A percentile compares a stretch with the other conserved stretches of the same genome.
phyloP scores from a whole-genome alignment of 306 rosid genomes.

The Fragaria ananassa region DNA sequence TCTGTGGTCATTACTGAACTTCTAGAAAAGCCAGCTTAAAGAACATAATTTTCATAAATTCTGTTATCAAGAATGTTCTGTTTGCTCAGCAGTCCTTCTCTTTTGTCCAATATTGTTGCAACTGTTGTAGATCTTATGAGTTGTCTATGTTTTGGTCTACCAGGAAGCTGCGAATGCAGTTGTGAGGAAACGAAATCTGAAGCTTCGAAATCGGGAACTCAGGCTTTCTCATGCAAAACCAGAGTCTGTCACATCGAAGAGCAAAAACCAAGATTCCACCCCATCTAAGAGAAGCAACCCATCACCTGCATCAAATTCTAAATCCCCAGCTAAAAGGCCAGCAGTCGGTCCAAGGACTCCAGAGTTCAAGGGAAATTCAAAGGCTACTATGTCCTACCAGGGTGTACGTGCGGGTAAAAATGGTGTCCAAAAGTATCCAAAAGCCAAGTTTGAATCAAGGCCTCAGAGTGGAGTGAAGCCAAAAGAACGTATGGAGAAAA shows the following conservation, averaged over 20 bases:
- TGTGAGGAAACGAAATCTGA: conserved; percentile 52
- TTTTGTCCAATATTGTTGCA: background rate
- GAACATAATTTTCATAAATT: background rate
- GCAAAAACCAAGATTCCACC: conserved; percentile 43
- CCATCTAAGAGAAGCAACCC: conserved; percentile 54
- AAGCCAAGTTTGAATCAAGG: conserved; percentile 19
- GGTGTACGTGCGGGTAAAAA: conserved; percentile 79
- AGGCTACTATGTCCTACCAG: conserved; percentile 52
- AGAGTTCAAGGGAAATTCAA: conserved; percentile 29
- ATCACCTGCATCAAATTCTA: conserved; percentile 25
- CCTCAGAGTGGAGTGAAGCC: conserved; percentile 34
- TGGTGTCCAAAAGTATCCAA: conserved; percentile 47
- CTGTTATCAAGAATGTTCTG: background rate
- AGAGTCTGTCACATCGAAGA: conserved; percentile 49
- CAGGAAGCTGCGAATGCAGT: conserved; percentile 80
- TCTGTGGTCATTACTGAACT: background rate
- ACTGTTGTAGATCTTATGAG: background rate
- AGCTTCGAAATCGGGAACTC: conserved; percentile 68
- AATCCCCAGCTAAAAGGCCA: conserved; percentile 45
- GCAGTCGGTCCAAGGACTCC: conserved; percentile 36
- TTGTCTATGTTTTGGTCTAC: conserved; percentile 3
- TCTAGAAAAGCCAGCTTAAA: background rate
- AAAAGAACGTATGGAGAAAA: conserved; percentile 47
- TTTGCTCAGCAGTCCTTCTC: background rate
- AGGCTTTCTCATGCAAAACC: conserved; percentile 58